Percentiles rank a stretch among this genome's conserved stretches.
These are phyloP conservation scores for Desmodesmus armatus DNA, from an alignment of 139 green algal genomes.

Conservation along the genomic window DNA sequence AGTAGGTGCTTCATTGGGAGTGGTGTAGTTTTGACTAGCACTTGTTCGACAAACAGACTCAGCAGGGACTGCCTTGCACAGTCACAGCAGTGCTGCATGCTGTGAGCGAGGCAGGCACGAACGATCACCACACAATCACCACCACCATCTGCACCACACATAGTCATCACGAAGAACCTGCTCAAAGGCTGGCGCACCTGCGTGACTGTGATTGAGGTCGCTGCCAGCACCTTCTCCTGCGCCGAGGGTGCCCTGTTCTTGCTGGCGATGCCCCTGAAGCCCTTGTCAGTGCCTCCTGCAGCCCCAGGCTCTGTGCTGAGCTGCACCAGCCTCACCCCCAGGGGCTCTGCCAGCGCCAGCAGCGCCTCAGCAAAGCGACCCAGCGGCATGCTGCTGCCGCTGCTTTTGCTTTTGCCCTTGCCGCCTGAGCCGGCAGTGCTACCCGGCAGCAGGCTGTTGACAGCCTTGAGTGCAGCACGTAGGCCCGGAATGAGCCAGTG, in stretches of 20 bases:
- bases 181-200: too few species aligned
- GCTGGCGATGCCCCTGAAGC: neutral
- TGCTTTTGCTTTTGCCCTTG: constrained; percentile 31
- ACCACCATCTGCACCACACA: neutral
- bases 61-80: neutral
- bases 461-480: neutral
- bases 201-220: too few species aligned
- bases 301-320: neutral
- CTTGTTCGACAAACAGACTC: neutral
- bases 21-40: neutral
- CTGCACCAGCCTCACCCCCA: constrained; percentile 23
- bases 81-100: too few species aligned
- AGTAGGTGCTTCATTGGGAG: neutral
- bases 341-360: constrained; percentile 13
- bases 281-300: neutral
- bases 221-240: neutral
- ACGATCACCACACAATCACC: too few species aligned
- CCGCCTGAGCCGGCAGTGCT: neutral
- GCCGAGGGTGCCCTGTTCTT: neutral
- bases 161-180: neutral
- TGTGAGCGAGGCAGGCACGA: too few species aligned
- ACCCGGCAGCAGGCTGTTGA: neutral
- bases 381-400: neutral
- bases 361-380: neutral
- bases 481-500: constrained; percentile 19